Conservation (phyloP, 2,329 filamentous ascomycete species). For the Ceratocystis cacaofunesta region DNA sequence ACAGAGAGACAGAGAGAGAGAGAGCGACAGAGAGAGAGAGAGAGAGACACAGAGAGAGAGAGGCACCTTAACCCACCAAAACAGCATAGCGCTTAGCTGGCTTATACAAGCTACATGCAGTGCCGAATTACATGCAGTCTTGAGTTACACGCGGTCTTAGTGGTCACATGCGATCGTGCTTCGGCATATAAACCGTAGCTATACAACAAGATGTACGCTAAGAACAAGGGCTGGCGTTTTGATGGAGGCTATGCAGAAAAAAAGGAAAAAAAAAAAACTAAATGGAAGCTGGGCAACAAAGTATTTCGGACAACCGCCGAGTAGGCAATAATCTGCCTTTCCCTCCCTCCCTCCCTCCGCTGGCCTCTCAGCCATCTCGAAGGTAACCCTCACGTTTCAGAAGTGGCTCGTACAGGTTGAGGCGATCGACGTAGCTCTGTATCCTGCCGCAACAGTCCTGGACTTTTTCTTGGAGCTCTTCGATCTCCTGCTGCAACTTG, state of each 20-base stretch:
- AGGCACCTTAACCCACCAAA: neutral
- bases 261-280: neutral
- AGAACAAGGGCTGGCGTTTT: neutral
- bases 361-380: neutral
- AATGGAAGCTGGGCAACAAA: too few species aligned
- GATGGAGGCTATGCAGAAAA: neutral
- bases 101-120: too few species aligned
- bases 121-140: too few species aligned
- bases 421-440: slow-evolving; percentile 16
- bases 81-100: neutral
- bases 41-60: neutral
- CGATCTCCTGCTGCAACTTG: slow-evolving; percentile 3
- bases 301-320: too few species aligned
- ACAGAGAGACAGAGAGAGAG: neutral
- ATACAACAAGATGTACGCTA: neutral
- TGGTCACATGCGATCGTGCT: too few species aligned
- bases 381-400: slow-evolving; percentile 20
- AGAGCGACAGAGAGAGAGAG: neutral
- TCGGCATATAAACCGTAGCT: too few species aligned
- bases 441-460: slow-evolving; percentile 15
- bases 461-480: slow-evolving; percentile 15
- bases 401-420: slow-evolving; percentile 20
- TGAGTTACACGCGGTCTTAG: neutral
- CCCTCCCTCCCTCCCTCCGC: neutral
- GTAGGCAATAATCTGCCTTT: neutral